These are phyloP conservation scores for Alternaria alternata DNA, from an alignment of 2,329 filamentous ascomycete species.

Conservation along the genomic window DNA sequence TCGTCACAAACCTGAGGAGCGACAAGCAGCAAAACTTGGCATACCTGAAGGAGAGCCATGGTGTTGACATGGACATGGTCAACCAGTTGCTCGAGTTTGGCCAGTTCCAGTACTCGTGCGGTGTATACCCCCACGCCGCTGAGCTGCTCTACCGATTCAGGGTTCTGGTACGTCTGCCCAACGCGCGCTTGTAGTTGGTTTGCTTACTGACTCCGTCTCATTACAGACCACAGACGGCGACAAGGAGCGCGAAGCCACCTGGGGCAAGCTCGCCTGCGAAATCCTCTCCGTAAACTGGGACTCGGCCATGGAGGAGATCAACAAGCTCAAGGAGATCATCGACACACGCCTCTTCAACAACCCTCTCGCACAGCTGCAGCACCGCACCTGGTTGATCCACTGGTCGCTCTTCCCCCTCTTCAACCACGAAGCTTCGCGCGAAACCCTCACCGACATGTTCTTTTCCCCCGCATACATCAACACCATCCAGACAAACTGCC, in stretches of 20 bases:
- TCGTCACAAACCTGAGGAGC: conserved; percentile 87
- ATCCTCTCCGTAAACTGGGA: conserved; percentile 97
- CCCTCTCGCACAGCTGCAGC: conserved; percentile 91
- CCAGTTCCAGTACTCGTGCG: conserved; percentile 97
- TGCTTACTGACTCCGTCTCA: conserved; percentile 10
- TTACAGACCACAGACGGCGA: conserved; percentile 88
- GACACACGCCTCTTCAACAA: conserved; percentile 96
- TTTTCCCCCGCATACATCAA: conserved; percentile 99
- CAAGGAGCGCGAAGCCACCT: conserved; percentile 93
- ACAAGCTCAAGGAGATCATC: conserved; percentile 75
- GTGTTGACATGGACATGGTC: conserved; percentile 93
- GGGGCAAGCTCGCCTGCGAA: conserved; percentile 97
- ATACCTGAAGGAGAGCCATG: conserved; percentile 95
- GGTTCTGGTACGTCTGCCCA: conserved; percentile 66
- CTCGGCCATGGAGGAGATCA: conserved; percentile 73
- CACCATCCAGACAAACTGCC: conserved; percentile 97
- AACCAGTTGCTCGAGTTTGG: conserved; percentile 95
- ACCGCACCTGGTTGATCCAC: conserved; percentile 97
- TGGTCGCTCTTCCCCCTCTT: conserved; percentile 99
- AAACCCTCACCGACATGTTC: conserved; percentile 92
- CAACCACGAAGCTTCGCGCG: conserved; percentile 92
- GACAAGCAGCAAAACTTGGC: conserved; percentile 99
- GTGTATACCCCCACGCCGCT: conserved; percentile 87
- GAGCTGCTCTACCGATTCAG: conserved; percentile 98
- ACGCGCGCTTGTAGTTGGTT: background rate